phyloP scores from a whole-genome alignment of 352 stramenopile genomes.

The Phytophthora crassamura region DNA sequence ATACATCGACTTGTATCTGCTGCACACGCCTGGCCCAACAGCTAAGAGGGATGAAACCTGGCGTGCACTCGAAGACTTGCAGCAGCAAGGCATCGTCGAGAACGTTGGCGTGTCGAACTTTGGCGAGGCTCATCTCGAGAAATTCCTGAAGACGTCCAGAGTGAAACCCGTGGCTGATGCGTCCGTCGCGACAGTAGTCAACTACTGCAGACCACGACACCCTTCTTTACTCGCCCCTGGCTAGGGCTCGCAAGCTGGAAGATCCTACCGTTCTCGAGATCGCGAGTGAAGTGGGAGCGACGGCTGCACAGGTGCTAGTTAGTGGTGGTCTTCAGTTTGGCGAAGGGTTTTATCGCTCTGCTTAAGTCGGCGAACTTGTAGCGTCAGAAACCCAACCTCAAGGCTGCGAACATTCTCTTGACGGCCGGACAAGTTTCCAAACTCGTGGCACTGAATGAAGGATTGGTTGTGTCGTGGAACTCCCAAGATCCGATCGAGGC shows the following conservation, averaged over 20 bases:
- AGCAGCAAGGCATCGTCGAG: slow-evolving; percentile 54
- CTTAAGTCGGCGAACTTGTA: slow-evolving; percentile 52
- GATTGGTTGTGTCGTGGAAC: slow-evolving; percentile 43
- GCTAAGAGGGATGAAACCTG: slow-evolving; percentile 48
- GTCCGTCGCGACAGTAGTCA: too few relatives aligned
- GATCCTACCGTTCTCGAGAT: slow-evolving; percentile 39
- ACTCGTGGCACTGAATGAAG: slow-evolving; percentile 47
- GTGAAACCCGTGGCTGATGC: too few relatives aligned
- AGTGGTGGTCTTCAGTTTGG: slow-evolving; percentile 56
- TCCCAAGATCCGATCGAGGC: slow-evolving; percentile 48
- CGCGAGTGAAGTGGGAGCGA: slow-evolving; percentile 33
- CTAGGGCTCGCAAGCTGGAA: slow-evolving; percentile 37
- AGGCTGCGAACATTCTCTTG: slow-evolving; percentile 38
- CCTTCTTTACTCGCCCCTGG: slow-evolving; percentile 59
- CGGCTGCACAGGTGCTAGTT: slow-evolving; percentile 55
- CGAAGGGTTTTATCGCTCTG: slow-evolving; percentile 61
- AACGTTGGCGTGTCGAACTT: slow-evolving; percentile 93
- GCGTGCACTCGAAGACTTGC: slow-evolving; percentile 56
- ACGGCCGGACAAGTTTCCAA: slow-evolving; percentile 29
- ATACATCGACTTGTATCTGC: slow-evolving; percentile 83
- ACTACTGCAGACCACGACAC: too few relatives aligned
- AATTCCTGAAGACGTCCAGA: slow-evolving; percentile 46
- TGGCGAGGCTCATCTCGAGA: slow-evolving; percentile 69
- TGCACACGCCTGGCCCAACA: slow-evolving; percentile 64
- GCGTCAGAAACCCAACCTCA: slow-evolving; percentile 56